Evolutionary conservation across 106 monocot genomes (phyloP).

Genomic region (Chionographis japonica): DNA sequence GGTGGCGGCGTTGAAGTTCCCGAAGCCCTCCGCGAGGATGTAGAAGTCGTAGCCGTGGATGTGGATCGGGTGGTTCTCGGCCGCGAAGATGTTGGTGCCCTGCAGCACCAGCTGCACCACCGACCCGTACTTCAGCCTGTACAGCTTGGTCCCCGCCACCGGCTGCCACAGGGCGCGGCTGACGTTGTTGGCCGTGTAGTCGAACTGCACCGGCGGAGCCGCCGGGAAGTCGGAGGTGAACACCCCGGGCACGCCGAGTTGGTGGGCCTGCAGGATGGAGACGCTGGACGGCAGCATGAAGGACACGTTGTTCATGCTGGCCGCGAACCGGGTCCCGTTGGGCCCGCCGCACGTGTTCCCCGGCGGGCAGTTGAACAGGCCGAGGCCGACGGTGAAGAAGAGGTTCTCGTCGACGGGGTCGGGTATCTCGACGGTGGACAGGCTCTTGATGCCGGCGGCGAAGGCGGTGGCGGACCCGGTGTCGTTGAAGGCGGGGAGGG

Average conservation of each 20-base stretch:
- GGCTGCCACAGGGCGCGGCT: conserved; percentile 40
- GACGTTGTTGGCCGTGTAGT: conserved; percentile 48
- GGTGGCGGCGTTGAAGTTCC: conserved; percentile 35
- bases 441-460: conserved; percentile 25
- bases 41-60: conserved; percentile 67
- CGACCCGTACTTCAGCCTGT: conserved; percentile 36
- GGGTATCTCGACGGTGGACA: conserved; percentile 23
- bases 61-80: conserved; percentile 61
- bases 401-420: conserved; percentile 41
- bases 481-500: conserved; percentile 54
- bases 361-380: conserved; percentile 36
- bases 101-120: conserved; percentile 49
- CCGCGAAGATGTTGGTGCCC: conserved; percentile 44
- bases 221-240: conserved; percentile 52
- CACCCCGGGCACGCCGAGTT: conserved; percentile 29
- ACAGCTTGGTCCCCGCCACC: conserved; percentile 36
- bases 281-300: conserved; percentile 27
- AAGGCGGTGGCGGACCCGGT: conserved; percentile 37
- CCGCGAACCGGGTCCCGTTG: conserved; percentile 27
- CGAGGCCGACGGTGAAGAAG: conserved; percentile 56
- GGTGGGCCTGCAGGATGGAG: conserved; percentile 43
- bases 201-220: conserved; percentile 35
- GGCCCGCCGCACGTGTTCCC: conserved; percentile 32
- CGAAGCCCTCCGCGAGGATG: conserved; percentile 44
- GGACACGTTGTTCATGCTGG: conserved; percentile 61